Conservation (phyloP, 768 basidiomycete genomes). For the Strobilomyces echinocephalus region DNA sequence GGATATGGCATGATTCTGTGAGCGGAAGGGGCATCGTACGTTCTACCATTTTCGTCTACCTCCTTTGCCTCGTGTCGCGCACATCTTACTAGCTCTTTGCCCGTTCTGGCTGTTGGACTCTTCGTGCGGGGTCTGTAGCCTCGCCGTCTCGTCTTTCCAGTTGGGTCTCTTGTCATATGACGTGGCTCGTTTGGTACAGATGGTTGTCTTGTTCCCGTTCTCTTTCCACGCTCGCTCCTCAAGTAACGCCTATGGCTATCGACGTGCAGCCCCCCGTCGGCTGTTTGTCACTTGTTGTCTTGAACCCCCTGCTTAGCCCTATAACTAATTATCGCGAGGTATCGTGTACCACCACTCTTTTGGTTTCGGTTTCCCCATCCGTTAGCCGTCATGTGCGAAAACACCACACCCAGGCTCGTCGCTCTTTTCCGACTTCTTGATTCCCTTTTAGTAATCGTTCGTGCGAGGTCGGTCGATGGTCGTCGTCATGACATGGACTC, state of each 20-base stretch:
- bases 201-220: slow-evolving; percentile 2
- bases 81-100: slow-evolving; percentile 9
- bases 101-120: slow-evolving; percentile 11
- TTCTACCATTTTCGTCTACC: slow-evolving; percentile 1
- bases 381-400: slow-evolving; percentile 14
- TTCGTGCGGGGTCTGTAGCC: slow-evolving; percentile 9
- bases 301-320: slow-evolving; percentile 1
- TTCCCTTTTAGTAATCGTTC: not conserved
- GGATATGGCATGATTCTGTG: slow-evolving; percentile 39
- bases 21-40: slow-evolving; percentile 7
- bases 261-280: slow-evolving; percentile 5
- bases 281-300: slow-evolving; percentile 3
- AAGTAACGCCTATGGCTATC: slow-evolving; percentile 13
- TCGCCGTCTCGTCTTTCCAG: slow-evolving; percentile 9
- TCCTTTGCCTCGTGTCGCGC: slow-evolving; percentile 8
- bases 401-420: slow-evolving; percentile 6
- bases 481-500: not conserved
- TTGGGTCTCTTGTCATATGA: slow-evolving; percentile 13
- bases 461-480: not conserved
- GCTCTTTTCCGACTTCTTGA: not conserved
- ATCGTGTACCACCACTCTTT: slow-evolving; percentile 27
- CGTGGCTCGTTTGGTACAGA: slow-evolving; percentile 12
- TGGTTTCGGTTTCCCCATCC: slow-evolving; percentile 8
- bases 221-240: not conserved
- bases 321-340: slow-evolving; percentile 10